Evolutionary conservation across 306 rosid species (phyloP), one percentile per base, ranked within the genome.

Genomic region (Acacia acuminata): DNA sequence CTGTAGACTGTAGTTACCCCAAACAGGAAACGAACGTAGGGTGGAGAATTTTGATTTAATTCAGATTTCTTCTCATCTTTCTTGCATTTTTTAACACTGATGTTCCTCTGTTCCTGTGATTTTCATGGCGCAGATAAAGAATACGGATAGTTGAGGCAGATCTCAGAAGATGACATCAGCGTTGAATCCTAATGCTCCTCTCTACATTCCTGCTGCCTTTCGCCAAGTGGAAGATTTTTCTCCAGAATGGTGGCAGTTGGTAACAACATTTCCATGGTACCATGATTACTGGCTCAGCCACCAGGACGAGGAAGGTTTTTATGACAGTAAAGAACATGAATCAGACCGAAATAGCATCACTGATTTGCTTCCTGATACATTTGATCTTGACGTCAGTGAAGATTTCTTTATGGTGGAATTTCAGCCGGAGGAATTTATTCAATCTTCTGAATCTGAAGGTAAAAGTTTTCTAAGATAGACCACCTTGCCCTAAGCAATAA

Each of bases 161-260:
- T 22, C 63, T 86, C 7, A 84, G 60, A 88, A 79, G 84, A 92
- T 92, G 94, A 91, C 97, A 34, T 78, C 89, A 40, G 71, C 92
- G 25, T 83, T 94, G 83, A 94, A 94, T 83, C 98, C 97, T 1
- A 83, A 92, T 53, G 98, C 98, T 19, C 96, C 98, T 14, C 96
- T 90, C 48, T 94, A 88, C 79, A 77, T 94, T 74, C 98, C 97
- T 0, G 90, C 96, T 43, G 96, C 94, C 4, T 89, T 91, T 14
- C 95, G 91, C 53, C 91, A 83, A 83, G 97, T 94, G 88, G 98
- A 94, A 85, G 98, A 94, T 89, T 94, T 94, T 73, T 92, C 98
- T 65, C 94, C 97, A 1, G 96, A 94, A 84, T 92, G 98, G 98
- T 94, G 98, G 96, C 93, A 92, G 75, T 79, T 92, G 85, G 91